Base-by-base conservation (phyloP, 495 filamentous ascomycete genomes). In the Glonium stellatum region DNA sequence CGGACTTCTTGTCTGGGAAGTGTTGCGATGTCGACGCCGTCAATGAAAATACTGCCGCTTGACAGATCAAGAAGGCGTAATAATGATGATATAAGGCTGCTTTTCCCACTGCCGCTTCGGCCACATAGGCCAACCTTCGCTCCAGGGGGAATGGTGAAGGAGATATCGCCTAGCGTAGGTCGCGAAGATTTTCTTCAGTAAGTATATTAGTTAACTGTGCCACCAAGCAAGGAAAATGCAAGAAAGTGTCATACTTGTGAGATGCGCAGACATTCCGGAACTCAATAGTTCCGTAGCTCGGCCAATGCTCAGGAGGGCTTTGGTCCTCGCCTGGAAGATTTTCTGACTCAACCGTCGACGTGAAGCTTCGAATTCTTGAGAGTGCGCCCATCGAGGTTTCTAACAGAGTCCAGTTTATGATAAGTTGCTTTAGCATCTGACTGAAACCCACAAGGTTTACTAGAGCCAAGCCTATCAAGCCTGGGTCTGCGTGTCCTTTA, bases 371-470 rank as follows among this genome's bases (percentile, higher is more conserved):
- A 0, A 83, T 60, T 5, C 79, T 67, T 1, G 77, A 66, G 4
- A 84, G 67, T 0, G 80, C 79, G 0, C 80, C 82, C 10, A 84
- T 70, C 0, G 75, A 81, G 1, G 76, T 77, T 51, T 84, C 81
- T 5, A 83, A 61, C 22, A 67, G 57, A 0, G 79, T 79, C 74
- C 75, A 83, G 0, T 54, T 64, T 15, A 59, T 61, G 10, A 80
- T 72, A 12, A 76, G 56, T 5, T 59, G 15, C 21, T 68, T 59
- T 5, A 78, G 62, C 27, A 63, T 73, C 22, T 67, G 65, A 21
- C 70, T 77, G 2, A 78, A 75, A 3, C 58, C 49, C 46, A 71
- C 67, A 13, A 81, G 59, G 11, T 71, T 74, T 18, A 74, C 70
- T 12, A 79, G 59, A 0, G 72, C 72, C 19, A 79, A 61, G 18